phyloP scores from a whole-genome alignment of 805 yeast species.

The Saccharomyces mikatae region DNA sequence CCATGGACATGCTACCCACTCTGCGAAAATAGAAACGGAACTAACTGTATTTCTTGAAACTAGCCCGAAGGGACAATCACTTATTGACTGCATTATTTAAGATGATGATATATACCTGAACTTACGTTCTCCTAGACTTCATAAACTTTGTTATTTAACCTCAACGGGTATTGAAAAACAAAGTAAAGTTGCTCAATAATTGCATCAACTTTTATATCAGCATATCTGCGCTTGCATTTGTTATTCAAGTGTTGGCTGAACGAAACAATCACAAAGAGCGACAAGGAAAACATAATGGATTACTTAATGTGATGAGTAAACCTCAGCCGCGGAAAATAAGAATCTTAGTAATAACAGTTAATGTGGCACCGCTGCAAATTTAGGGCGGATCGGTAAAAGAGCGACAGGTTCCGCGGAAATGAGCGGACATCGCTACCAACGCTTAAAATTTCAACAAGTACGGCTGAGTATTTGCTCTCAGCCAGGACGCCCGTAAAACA shows the following conservation, averaged over 20 bases:
- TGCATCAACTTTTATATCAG: background rate
- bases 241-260: background rate
- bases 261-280: background rate
- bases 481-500: too few species aligned
- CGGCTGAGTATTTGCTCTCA: background rate
- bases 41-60: background rate
- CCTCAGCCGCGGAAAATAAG: background rate
- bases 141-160: too few species aligned
- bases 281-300: background rate
- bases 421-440: background rate
- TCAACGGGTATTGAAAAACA: background rate
- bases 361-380: background rate
- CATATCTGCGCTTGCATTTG: background rate
- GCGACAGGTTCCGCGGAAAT: background rate
- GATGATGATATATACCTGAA: background rate
- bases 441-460: background rate
- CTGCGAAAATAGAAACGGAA: background rate
- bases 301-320: background rate
- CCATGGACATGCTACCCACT: background rate
- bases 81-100: background rate
- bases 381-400: background rate
- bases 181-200: background rate
- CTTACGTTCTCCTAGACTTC: background rate
- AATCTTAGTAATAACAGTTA: background rate
- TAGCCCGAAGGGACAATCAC: background rate